phyloP scores from a whole-genome alignment of 2,329 filamentous ascomycete genomes.

The Botrytis elliptica region DNA sequence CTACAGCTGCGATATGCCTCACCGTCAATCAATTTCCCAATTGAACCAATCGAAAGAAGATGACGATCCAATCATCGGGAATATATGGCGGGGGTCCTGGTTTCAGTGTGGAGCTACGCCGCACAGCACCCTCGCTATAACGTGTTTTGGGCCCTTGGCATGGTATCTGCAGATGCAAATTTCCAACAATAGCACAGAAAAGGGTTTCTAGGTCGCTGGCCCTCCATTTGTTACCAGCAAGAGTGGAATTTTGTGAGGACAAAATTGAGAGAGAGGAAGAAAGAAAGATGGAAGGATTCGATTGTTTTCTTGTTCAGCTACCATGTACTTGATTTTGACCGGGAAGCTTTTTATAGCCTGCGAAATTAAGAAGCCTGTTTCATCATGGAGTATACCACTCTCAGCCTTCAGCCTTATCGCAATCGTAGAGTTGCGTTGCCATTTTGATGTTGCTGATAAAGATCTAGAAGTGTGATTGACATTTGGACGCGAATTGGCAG shows the following conservation, averaged over 20 bases:
- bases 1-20: not conserved
- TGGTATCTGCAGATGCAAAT: not conserved
- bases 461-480: not conserved
- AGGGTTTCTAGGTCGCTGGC: not conserved
- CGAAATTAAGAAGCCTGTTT: not conserved
- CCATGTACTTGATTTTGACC: not conserved
- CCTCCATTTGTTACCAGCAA: not conserved
- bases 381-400: not conserved
- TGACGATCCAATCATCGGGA: not conserved
- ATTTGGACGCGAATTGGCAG: not conserved
- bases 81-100: not conserved
- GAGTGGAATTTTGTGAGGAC: not conserved
- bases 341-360: not conserved
- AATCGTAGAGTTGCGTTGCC: not conserved
- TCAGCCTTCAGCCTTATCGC: not conserved
- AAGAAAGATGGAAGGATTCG: not conserved
- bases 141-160: not conserved
- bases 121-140: not conserved
- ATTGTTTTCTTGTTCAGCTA: not conserved
- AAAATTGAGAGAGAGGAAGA: not conserved
- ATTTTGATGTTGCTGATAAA: not conserved
- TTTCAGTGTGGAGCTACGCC: not conserved
- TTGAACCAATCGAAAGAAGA: not conserved
- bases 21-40: not conserved
- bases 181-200: not conserved